Evolutionary conservation across 2,329 filamentous ascomycete genomes (phyloP), one percentile per base, ranked within the genome.

Genomic region (Hyphodiscus sp.): DNA sequence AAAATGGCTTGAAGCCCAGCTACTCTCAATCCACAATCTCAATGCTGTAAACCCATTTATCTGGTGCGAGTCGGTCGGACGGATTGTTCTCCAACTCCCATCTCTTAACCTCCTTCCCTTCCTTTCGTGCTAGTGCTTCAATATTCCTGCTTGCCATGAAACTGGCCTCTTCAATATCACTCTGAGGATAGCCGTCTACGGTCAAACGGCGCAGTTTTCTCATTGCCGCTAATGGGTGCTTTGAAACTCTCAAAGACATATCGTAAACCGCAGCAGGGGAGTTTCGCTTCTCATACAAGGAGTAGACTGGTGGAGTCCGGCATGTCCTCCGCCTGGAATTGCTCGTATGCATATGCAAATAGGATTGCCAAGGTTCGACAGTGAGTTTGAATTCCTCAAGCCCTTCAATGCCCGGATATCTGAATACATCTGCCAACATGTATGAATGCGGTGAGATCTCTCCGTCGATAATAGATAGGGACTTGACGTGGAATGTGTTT

Each of bases 161-260:
- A 20, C 58, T 41, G 7, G 49, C 51, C 30, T 58, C 58, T 45
- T 60, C 54, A 10, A 55, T 10, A 8, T 42, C 20, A 15, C 11
- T 41, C 8, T 42, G 41, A 7, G 54, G 41, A 50, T 45, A 30
- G 2, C 56, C 58, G 18, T 23, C 20, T 11, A 60, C 41, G 1
- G 43, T 55, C 20, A 60, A 42, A 9, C 29, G 46, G 1, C 44
- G 46, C 41, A 60, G 26, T 5, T 33, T 29, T 19, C 46, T 50
- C 23, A 60, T 18, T 10, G 41, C 43, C n/a, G 49, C 52, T n/a
- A 60, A 33, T n/a, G 52, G 45, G 45, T 57, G 53, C 13, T 7
- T 30, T 19, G 44, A 10, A 6, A 51, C 49, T 48, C 56, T 45
- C 19, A 55, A 33, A 3, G 13, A n/a, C 4, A 55, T 19, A 20